Evolutionary conservation across 345 rosid genomes (phyloP).

Genomic region (Iberis pinnata): DNA sequence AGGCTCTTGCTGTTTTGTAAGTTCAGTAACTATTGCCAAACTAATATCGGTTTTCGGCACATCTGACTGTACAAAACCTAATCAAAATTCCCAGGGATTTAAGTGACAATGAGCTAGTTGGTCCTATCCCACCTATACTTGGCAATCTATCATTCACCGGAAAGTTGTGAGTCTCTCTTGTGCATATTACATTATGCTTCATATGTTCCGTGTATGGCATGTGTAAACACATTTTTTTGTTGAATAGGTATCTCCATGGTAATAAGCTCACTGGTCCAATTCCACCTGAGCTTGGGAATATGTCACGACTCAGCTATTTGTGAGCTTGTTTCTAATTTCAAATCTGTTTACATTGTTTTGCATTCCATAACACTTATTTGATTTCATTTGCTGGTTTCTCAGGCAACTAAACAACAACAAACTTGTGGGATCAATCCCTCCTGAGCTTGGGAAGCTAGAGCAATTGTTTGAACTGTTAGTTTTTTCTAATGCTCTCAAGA

Average conservation of each 20-base stretch:
- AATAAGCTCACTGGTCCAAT: conserved; percentile 78
- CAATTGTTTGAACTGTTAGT: conserved; percentile 89
- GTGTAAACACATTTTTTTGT: not conserved
- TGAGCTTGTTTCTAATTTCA: conserved; percentile 27
- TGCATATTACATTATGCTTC: not conserved
- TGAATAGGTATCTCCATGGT: conserved; percentile 77
- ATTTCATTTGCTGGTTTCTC: not conserved
- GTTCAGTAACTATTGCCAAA: conserved; percentile 12
- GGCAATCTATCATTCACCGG: conserved; percentile 92
- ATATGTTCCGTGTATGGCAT: not conserved
- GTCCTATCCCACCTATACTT: conserved; percentile 79
- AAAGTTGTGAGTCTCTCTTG: conserved; percentile 54
- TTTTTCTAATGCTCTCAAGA: not conserved
- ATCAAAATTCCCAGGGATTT: conserved; percentile 46
- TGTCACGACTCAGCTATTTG: conserved; percentile 95
- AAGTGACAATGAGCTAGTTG: conserved; percentile 86
- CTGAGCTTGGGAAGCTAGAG: conserved; percentile 88
- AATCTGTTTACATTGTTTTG: not conserved
- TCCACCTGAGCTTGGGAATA: conserved; percentile 97
- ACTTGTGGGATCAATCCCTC: conserved; percentile 67
- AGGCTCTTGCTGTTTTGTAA: conserved; percentile 94
- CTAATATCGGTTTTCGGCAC: not conserved
- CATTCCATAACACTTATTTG: not conserved
- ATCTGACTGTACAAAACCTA: not conserved
- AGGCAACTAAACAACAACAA: conserved; percentile 82